phyloP scores from a whole-genome alignment of 2,329 filamentous ascomycete genomes.

The Epichloe scottii region DNA sequence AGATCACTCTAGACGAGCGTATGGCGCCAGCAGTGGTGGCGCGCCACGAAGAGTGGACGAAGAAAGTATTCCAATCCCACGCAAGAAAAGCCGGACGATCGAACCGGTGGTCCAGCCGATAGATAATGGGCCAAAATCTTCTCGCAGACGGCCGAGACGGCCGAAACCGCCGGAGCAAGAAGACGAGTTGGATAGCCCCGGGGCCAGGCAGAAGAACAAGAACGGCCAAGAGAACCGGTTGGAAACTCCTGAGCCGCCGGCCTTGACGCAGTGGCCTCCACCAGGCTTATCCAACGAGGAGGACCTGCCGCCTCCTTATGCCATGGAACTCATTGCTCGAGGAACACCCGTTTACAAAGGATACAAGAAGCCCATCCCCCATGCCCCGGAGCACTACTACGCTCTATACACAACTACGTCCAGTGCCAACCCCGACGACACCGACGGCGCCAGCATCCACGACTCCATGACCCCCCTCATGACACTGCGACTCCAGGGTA shows the following conservation, averaged over 20 bases:
- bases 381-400: conserved; percentile 43
- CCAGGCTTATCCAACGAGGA: conserved; percentile 33
- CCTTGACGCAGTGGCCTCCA: conserved; percentile 39
- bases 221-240: not conserved
- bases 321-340: conserved; percentile 44
- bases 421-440: conserved; percentile 31
- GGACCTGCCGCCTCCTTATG: conserved; percentile 39
- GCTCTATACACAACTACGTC: conserved; percentile 38
- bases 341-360: conserved; percentile 46
- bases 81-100: conserved; percentile 1
- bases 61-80: not conserved
- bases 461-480: conserved; percentile 47
- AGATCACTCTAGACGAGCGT: not conserved
- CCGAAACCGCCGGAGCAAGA: conserved; percentile 20
- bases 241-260: not conserved
- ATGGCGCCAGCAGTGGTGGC: not conserved
- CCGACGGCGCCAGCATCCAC: conserved; percentile 37
- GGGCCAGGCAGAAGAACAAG: not conserved
- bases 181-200: not conserved
- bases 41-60: not conserved
- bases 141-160: conserved; percentile 30
- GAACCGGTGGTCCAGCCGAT: not conserved
- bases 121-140: conserved; percentile 9
- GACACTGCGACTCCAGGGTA: conserved; percentile 36
- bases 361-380: conserved; percentile 39